Base-by-base conservation (phyloP, 1,139 yeast species). In the Debaryomyces fabryi region DNA sequence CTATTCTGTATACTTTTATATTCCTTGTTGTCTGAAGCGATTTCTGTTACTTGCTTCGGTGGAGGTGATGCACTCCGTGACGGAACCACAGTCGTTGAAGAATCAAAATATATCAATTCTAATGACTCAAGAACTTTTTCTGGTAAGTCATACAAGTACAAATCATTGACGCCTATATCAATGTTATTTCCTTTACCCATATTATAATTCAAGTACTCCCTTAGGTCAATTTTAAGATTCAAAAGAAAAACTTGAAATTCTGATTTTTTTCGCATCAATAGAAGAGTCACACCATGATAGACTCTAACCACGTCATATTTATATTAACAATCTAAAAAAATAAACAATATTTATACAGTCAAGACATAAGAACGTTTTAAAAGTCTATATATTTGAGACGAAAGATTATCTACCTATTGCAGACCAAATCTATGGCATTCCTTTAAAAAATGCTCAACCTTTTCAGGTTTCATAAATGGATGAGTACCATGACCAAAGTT, bases 401-500 rank as follows among this genome's bases (percentile, higher is more conserved):
- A 25, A 34, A 33, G 10, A 15, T 9, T 35, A 16, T 40, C 7
- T 12, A 20, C 25, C 25, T 56, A 68, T 50, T 63, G 62, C 29
- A 74, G 68, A 10, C 97, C 97, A 46, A 87, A 68, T 62, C 92
- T 81, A 67, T 90, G 97, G 59, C 96, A 88, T 65, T 90, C 97
- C 66, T 88, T 74, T 63, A 93, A 75, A 72, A 93, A 93, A 69
- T 82, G 88, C 50, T 81, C 85, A 50, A 93, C 80, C 66, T 86
- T 87, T 55, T 88, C 96, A 8, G 98, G 96, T 56, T 89, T 87
- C 96, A 93, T 89, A 68, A 88, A 89, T 21, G 98, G 98, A 65
- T 91, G 97, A 29, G 98, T 93, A 25, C 99, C 99, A 62, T 93
- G 99, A 42, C 99, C 99, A 65, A 93, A 87, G 71, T 93, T 93